Conservation (phyloP, 495 filamentous ascomycete genomes). For the Penicillium lividum region DNA sequence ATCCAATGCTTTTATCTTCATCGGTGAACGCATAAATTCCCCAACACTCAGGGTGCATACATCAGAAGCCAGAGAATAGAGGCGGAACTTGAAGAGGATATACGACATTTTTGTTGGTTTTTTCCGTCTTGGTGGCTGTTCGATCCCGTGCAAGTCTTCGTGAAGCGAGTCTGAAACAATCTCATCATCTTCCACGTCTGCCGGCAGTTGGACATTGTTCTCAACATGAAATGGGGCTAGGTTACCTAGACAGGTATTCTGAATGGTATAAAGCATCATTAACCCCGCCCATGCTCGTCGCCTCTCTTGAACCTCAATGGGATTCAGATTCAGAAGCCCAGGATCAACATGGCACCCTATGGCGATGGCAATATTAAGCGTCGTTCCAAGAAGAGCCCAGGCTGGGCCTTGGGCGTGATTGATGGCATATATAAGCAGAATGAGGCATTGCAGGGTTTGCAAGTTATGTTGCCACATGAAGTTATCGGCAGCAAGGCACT, state of each 20-base stretch:
- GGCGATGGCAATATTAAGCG: slow-evolving; percentile 14
- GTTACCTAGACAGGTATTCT: slow-evolving; percentile 15
- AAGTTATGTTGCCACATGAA: no score
- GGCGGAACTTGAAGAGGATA: slow-evolving; percentile 18
- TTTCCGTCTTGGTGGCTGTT: not conserved
- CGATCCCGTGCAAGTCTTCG: not conserved
- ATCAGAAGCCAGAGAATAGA: slow-evolving; percentile 12
- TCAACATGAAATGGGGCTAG: slow-evolving; percentile 5
- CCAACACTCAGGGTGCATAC: slow-evolving; percentile 2
- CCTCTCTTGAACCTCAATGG: slow-evolving; percentile 11
- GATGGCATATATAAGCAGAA: slow-evolving; percentile 13
- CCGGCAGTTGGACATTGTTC: not conserved
- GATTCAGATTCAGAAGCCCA: slow-evolving; percentile 3
- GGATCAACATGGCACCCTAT: slow-evolving; percentile 19
- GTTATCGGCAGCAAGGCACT: no score
- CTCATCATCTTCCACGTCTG: no score
- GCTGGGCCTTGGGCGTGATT: slow-evolving; percentile 17
- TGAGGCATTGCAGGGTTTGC: no score
- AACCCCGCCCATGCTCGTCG: slow-evolving; percentile 2
- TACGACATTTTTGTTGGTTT: slow-evolving; percentile 15
- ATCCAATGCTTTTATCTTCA: no score
- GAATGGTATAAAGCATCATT: slow-evolving; percentile 7
- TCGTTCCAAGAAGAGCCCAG: slow-evolving; percentile 16
- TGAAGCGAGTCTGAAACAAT: not conserved
- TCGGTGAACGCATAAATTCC: no score